Conservation (phyloP, 495 filamentous ascomycete species). For the Trichoderma orchidacearum region DNA sequence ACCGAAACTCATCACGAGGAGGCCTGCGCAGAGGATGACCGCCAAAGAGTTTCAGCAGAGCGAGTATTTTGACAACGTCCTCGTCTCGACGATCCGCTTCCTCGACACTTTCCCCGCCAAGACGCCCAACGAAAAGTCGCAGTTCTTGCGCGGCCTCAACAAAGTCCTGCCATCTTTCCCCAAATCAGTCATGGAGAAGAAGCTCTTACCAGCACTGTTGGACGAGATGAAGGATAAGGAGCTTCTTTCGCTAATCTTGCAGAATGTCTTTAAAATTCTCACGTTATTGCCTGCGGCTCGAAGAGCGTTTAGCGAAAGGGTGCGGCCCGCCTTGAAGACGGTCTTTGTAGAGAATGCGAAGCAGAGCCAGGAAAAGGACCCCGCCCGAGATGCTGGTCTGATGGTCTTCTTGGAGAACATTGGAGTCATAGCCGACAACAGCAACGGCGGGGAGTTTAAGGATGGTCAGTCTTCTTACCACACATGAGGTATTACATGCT, state of each 20-base stretch:
- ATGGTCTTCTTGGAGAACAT: slow-evolving; percentile 83
- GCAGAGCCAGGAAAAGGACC: slow-evolving; percentile 54
- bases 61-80: slow-evolving; percentile 88
- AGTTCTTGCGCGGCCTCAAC: slow-evolving; percentile 80
- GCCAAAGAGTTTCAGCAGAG: slow-evolving; percentile 90
- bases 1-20: slow-evolving; percentile 69
- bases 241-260: slow-evolving; percentile 66
- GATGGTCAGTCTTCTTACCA: slow-evolving; percentile 45
- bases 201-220: slow-evolving; percentile 72
- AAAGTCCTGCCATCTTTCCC: slow-evolving; percentile 84
- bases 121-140: slow-evolving; percentile 75
- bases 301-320: slow-evolving; percentile 65
- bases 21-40: slow-evolving; percentile 73
- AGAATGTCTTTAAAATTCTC: slow-evolving; percentile 84
- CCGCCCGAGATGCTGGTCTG: slow-evolving; percentile 74
- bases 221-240: slow-evolving; percentile 91
- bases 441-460: slow-evolving; percentile 84
- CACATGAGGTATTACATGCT: no score
- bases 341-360: slow-evolving; percentile 52
- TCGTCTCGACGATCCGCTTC: slow-evolving; percentile 91
- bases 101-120: slow-evolving; percentile 83
- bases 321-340: slow-evolving; percentile 72
- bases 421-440: slow-evolving; percentile 58
- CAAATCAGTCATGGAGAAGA: slow-evolving; percentile 84
- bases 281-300: slow-evolving; percentile 58